Conservation (phyloP, 306 rosid species). For the Rubus idaeus region DNA sequence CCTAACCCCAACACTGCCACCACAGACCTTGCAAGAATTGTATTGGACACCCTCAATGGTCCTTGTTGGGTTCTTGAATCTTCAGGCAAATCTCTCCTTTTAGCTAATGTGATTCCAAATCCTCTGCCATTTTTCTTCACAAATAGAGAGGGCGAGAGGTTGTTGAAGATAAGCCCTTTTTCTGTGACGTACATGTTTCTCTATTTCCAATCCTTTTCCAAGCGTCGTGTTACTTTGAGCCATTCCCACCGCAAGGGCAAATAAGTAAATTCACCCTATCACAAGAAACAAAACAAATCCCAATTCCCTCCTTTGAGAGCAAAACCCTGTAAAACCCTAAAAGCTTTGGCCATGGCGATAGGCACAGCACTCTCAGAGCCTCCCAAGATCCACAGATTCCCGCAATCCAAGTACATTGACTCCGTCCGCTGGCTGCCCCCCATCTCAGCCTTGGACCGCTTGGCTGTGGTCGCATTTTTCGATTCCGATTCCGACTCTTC, state of each 20-base stretch:
- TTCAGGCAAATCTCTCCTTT: slow-evolving; percentile 41
- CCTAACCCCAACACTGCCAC: slow-evolving; percentile 73
- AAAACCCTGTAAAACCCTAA: slow-evolving; percentile 19
- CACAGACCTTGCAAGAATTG: slow-evolving; percentile 51
- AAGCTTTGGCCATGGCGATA: slow-evolving; percentile 43
- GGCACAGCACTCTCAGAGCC: slow-evolving; percentile 35
- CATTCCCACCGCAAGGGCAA: neutral
- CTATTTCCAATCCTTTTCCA: neutral
- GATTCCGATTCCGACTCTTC: slow-evolving; percentile 57
- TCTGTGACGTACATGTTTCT: slow-evolving; percentile 33
- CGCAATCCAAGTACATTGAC: slow-evolving; percentile 68
- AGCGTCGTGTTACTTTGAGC: neutral
- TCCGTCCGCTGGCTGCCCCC: slow-evolving; percentile 88
- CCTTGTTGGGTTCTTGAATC: slow-evolving; percentile 21
- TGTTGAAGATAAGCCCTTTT: slow-evolving; percentile 35
- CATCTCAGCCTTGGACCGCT: slow-evolving; percentile 58
- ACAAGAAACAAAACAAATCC: neutral
- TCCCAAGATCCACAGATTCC: slow-evolving; percentile 51
- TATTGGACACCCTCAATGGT: slow-evolving; percentile 39
- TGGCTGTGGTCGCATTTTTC: slow-evolving; percentile 58
- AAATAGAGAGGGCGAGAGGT: slow-evolving; percentile 23
- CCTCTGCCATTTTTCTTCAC: slow-evolving; percentile 35
- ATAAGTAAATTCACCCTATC: neutral
- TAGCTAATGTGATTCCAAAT: slow-evolving; percentile 25
- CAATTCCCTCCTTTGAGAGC: neutral